Percentiles rank a stretch among this genome's conserved stretches.
Evolutionary conservation across 805 yeast genomes (phyloP).

Genomic region (Metschnikowia borealis): DNA sequence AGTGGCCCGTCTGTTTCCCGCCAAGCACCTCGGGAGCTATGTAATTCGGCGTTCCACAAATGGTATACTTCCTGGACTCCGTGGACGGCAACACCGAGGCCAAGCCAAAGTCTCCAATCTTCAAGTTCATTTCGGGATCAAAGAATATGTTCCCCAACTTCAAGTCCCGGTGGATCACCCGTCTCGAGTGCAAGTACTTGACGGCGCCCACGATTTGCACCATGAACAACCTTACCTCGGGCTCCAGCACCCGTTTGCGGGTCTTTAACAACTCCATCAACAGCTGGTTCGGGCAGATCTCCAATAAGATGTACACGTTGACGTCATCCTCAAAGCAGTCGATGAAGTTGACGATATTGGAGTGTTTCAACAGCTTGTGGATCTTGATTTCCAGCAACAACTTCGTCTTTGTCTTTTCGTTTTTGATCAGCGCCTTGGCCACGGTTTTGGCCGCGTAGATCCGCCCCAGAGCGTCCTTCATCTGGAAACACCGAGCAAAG

Average conservation of each 20-base stretch:
- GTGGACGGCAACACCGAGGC: conserved; percentile 83
- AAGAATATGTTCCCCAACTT: conserved; percentile 94
- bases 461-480: conserved; percentile 83
- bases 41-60: conserved; percentile 98
- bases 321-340: conserved; percentile 97
- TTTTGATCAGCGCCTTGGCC: conserved; percentile 89
- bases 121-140: conserved; percentile 89
- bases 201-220: conserved; percentile 94
- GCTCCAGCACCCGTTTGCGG: conserved; percentile 81
- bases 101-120: conserved; percentile 96
- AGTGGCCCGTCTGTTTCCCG: conserved; percentile 83
- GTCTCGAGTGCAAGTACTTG: conserved; percentile 83
- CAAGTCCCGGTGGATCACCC: conserved; percentile 93
- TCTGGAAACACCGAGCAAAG: conserved; percentile 96
- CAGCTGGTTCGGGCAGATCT: conserved; percentile 92
- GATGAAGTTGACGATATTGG: conserved; percentile 85
- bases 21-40: conserved; percentile 97
- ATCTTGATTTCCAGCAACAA: conserved; percentile 91
- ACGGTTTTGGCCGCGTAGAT: conserved; percentile 96
- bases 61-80: conserved; percentile 79
- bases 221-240: conserved; percentile 86
- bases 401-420: conserved; percentile 83
- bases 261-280: conserved; percentile 86
- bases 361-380: conserved; percentile 84
- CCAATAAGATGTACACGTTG: conserved; percentile 89